These are phyloP conservation scores for Ramalina intermedia DNA, from an alignment of 495 filamentous ascomycete species.

Conservation along the genomic window DNA sequence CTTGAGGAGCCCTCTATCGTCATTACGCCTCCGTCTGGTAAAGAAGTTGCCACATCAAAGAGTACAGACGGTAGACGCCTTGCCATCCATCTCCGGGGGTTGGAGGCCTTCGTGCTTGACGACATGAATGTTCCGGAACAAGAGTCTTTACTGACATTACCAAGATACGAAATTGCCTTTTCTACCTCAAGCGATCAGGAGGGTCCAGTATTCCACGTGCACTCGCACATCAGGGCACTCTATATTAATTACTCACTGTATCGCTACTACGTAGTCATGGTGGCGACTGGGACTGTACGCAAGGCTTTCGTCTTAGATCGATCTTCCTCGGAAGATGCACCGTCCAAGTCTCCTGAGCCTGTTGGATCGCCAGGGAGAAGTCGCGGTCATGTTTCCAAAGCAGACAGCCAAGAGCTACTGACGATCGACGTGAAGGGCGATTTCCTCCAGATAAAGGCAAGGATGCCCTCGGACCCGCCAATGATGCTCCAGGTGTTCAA, in stretches of 20 bases:
- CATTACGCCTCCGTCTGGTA: conserved; percentile 45
- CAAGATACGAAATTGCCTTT: conserved; percentile 73
- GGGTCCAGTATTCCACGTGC: conserved; percentile 75
- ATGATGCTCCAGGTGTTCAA: conserved; percentile 81
- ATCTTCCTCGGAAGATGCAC: no score
- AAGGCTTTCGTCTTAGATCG: conserved; percentile 45
- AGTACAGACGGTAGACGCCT: conserved; percentile 75
- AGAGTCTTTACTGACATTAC: conserved; percentile 75
- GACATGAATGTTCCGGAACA: conserved; percentile 68
- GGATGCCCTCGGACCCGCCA: conserved; percentile 71
- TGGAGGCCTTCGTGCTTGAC: conserved; percentile 85
- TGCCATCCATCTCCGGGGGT: conserved; percentile 60
- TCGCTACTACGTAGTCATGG: conserved; percentile 77
- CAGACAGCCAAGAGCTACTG: conserved; percentile 43
- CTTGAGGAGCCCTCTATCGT: conserved; percentile 34
- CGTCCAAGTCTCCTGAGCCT: background rate
- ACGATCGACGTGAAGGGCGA: conserved; percentile 65
- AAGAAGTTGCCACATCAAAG: conserved; percentile 38
- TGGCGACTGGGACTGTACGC: conserved; percentile 62
- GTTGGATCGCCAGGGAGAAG: conserved; percentile 5
- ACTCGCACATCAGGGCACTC: conserved; percentile 63
- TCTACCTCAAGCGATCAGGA: conserved; percentile 72
- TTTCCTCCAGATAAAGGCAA: conserved; percentile 76
- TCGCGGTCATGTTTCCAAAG: background rate
- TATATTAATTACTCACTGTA: conserved; percentile 85